Base-by-base conservation (phyloP, 495 filamentous ascomycete species). In the Tuber borchii region DNA sequence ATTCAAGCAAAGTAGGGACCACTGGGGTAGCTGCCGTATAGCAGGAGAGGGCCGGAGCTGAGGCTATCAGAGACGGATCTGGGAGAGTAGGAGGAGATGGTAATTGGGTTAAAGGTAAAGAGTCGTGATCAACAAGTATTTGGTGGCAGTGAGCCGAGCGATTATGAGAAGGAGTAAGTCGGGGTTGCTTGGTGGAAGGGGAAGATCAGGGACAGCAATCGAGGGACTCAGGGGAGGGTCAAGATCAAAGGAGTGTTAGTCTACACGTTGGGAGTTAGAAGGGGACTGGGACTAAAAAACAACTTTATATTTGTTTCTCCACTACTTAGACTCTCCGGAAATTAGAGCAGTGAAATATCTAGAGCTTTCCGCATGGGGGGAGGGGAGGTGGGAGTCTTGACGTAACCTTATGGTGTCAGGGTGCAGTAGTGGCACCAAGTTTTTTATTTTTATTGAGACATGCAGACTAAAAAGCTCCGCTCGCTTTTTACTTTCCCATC, bases 281-380 rank as follows among this genome's bases (percentile, higher is more conserved):
- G 75, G 76, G 71, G 71, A 37, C 44, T 75, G 72, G 45, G 78
- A 56, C 39, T 70, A 43, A 71, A 69, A 75, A 75, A 79, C n/a
- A 70, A 61, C 56, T 75, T 79, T 79, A 79, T 79, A 79, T 75
- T 73, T 70, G 61, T 72, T 78, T 79, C 51, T 45, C 45, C 43
- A 26, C 51, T 75, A 26, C 14, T 48, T 72, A 44, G n/a, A 16
- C n/a, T 26, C 8, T 22, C 51, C 4, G n/a, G 51, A 31, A 31
- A 31, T 26, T 61, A 9, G 51, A 72, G 72, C n/a, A 71, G 70
- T 46, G 71, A 78, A 72, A 70, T 16, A 26, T 79, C 69, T 70
- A 39, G 76, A 71, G 76, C 19, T 72, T 73, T 69, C 73, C 56
- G 77, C 74, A 69, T 51, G 71, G 76, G 71, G n/a, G n/a, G n/a